Evolutionary conservation across 306 rosid genomes (phyloP), one percentile per base, ranked within the genome.

Genomic region (Arachis hypogaea): DNA sequence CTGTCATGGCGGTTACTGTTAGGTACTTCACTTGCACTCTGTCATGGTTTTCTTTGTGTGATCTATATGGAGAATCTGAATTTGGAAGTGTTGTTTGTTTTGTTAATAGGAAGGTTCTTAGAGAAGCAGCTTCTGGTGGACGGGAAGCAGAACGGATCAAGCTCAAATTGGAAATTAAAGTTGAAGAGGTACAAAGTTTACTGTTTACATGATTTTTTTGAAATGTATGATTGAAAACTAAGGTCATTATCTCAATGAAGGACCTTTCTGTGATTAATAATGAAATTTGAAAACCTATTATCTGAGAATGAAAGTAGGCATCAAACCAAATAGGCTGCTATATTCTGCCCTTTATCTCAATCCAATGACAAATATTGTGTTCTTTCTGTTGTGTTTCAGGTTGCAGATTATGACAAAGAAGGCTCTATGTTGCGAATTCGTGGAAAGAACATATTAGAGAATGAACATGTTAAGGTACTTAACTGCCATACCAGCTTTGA

Each of bases 351-450:
- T 45, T 4, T 47, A 9, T 47, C 52, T 47, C 4, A 47, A 47
- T n/a, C 52, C n/a, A 51, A 51, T 51, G 6, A 51, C 57, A 51
- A 59, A 41, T 68, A 11, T n/a, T 2, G 7, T 70, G 6, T 22
- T 66, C 16, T 16, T 16, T 56, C 50, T 56, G 56, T 45, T 9
- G 63, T 30, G 5, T 67, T 82, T 63, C 66, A 94, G 99, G 79
- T 88, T 83, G 88, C 91, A 63, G 99, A 94, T 83, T 94, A 92
- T 86, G 99, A 94, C 74, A 88, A 90, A 72, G 89, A 87, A 60
- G 97, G 97, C 30, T 72, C 88, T 65, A 30, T 94, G 70, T 85
- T 94, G 77, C 97, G 97, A 46, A 64, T 94, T 64, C 97, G 99
- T 11, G 99, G 99, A 50, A 94, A 84, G 83, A 94, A 94, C 73